Evolutionary conservation across 2,329 filamentous ascomycete genomes (phyloP), one percentile per base, ranked within the genome.

Genomic region (Hymenoscyphus occultus): DNA sequence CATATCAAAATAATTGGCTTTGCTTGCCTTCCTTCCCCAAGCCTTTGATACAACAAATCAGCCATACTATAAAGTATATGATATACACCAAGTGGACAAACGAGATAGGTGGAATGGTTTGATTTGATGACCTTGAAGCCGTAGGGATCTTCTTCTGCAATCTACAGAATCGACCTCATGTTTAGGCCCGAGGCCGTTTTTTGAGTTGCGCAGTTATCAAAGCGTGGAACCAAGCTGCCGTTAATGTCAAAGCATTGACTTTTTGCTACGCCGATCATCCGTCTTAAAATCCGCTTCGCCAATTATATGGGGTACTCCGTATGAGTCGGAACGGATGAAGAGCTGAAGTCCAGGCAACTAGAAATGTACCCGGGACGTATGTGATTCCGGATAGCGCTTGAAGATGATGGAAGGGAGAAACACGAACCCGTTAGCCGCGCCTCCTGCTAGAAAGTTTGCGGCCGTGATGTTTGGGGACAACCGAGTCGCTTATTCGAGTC

Each of bases 401-500:
- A 51, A 51, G n/a, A 22, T 48, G 10, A n/a, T 16, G 19, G 42
- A 48, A 48, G 42, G 19, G 10, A 12, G 22, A 51, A 51, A 22
- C n/a, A 51, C 45, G 2, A 22, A 22, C 45, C 19, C 45, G 19
- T 51, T 51, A 51, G 45, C 45, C 45, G 45, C 45, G n/a, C 19
- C 45, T 16, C 22, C 12, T n/a, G 19, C 42, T 48, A 9, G 42
- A 48, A 48, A 48, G 42, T 19, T 16, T 48, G 42, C 7, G 16
- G 3, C 14, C 32, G 56, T 13, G 9, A 28, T 58, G 58, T n/a
- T 42, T 39, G 57, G 57, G 32, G 57, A 59, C 32, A 42, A 13
- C 57, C 57, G 58, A 60, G 22, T 60, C 58, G 58, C 39, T 19
- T 60, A 60, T 31, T 60, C 39, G 58, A 22, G 45, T 51, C 19